These are phyloP conservation scores for Kazachstania kunashirensis DNA, from an alignment of 805 yeast genomes.

Conservation along the genomic window DNA sequence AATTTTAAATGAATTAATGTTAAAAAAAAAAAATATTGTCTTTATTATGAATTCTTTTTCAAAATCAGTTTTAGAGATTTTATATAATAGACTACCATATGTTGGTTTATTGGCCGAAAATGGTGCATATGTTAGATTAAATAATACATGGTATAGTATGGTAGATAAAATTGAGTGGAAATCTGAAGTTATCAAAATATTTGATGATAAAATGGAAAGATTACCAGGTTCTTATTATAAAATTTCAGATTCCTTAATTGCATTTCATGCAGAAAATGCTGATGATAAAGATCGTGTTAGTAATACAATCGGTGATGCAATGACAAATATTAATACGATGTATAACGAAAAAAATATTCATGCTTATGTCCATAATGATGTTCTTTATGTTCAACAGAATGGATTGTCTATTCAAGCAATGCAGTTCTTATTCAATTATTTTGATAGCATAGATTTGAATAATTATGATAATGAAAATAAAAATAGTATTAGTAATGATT, in stretches of 20 bases:
- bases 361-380: slow-evolving; percentile 61
- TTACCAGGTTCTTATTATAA: slow-evolving; percentile 69
- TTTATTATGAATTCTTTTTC: slow-evolving; percentile 62
- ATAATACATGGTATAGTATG: slow-evolving; percentile 51
- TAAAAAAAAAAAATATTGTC: slow-evolving; percentile 43
- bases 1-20: slow-evolving; percentile 54
- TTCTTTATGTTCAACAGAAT: slow-evolving; percentile 61
- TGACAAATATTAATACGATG: slow-evolving; percentile 73
- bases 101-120: slow-evolving; percentile 84
- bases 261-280: slow-evolving; percentile 65
- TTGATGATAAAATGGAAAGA: slow-evolving; percentile 48
- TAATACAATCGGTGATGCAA: slow-evolving; percentile 69
- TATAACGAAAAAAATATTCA: slow-evolving; percentile 57
- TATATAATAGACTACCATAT: slow-evolving; percentile 55
- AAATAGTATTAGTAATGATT: not conserved
- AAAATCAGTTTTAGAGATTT: slow-evolving; percentile 52
- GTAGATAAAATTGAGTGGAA: slow-evolving; percentile 43
- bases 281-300: slow-evolving; percentile 53
- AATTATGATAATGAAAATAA: not conserved
- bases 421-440: slow-evolving; percentile 38
- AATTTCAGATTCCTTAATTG: slow-evolving; percentile 63
- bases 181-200: slow-evolving; percentile 26
- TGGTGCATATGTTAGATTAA: slow-evolving; percentile 67
- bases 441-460: slow-evolving; percentile 20
- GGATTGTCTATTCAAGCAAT: slow-evolving; percentile 50